Conservation (phyloP, 257 asterid genomes). For the Solanum pennellii region DNA sequence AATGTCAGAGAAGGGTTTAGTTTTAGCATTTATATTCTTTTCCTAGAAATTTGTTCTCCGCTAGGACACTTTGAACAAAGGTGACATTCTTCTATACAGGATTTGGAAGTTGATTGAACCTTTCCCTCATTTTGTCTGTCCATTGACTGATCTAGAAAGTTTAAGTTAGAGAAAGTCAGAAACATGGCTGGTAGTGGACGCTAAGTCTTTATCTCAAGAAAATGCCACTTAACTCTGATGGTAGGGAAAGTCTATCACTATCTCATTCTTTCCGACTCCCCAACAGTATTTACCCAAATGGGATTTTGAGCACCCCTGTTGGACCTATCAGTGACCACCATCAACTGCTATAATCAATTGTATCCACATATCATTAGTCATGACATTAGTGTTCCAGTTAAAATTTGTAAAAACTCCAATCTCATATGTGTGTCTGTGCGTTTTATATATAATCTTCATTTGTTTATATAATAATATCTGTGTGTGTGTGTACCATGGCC, state of each 20-base stretch:
- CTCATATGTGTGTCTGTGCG: background rate
- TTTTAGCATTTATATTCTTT: background rate
- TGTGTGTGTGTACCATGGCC: background rate
- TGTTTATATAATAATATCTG: background rate
- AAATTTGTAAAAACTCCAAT: background rate
- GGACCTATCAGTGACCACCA: background rate
- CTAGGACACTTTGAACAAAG: background rate
- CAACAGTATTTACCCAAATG: background rate
- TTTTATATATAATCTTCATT: background rate
- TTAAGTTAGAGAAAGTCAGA: background rate
- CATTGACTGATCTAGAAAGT: background rate
- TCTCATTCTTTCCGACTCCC: background rate
- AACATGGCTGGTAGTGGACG: background rate
- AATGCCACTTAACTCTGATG: background rate
- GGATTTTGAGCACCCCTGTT: background rate
- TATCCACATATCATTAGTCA: background rate
- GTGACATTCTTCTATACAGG: background rate
- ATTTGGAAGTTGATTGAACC: background rate
- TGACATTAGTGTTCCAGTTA: background rate
- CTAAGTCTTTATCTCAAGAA: background rate
- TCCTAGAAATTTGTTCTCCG: background rate
- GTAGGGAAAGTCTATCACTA: background rate
- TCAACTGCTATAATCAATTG: background rate
- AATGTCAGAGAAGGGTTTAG: background rate
- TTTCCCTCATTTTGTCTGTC: background rate